Conservation (phyloP, 192 early-diverging fungal genomes). For the Mortierella antarctica region DNA sequence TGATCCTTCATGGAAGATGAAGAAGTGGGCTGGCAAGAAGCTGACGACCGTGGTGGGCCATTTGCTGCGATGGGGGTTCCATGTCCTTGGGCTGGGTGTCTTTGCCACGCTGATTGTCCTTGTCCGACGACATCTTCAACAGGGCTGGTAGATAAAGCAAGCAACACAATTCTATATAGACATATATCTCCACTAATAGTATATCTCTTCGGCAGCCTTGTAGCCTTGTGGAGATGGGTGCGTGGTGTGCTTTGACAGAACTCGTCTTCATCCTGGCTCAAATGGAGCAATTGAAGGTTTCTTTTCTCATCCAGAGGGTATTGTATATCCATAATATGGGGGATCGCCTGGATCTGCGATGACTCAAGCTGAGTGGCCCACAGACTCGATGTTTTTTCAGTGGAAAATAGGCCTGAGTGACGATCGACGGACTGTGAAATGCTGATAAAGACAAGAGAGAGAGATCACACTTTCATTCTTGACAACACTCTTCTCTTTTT, state of each 20-base stretch:
- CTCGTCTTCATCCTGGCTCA: too few relatives aligned
- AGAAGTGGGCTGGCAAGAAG: slow-evolving; percentile 48
- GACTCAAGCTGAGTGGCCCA: slow-evolving; percentile 33
- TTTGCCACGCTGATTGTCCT: slow-evolving; percentile 12
- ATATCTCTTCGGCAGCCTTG: too few relatives aligned
- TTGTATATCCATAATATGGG: background rate
- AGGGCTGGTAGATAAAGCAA: slow-evolving; percentile 14
- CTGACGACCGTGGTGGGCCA: slow-evolving; percentile 41
- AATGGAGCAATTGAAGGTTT: background rate
- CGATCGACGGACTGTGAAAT: slow-evolving; percentile 4
- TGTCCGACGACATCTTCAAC: slow-evolving; percentile 28
- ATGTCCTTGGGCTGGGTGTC: slow-evolving; percentile 27
- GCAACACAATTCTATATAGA: background rate
- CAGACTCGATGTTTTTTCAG: background rate
- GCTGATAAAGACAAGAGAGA: background rate
- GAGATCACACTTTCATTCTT: background rate
- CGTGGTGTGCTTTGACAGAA: background rate
- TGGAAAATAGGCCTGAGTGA: too few relatives aligned
- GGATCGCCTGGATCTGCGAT: slow-evolving; percentile 1
- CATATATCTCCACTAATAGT: background rate
- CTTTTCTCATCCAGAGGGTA: background rate
- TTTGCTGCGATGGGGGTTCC: slow-evolving; percentile 41
- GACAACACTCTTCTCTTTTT: background rate
- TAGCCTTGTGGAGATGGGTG: background rate
- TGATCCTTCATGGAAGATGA: slow-evolving; percentile 26